A percentile compares a stretch with the other conserved stretches of the same genome.
Evolutionary conservation across 306 rosid genomes (phyloP).

Genomic region (Rosa rugosa): DNA sequence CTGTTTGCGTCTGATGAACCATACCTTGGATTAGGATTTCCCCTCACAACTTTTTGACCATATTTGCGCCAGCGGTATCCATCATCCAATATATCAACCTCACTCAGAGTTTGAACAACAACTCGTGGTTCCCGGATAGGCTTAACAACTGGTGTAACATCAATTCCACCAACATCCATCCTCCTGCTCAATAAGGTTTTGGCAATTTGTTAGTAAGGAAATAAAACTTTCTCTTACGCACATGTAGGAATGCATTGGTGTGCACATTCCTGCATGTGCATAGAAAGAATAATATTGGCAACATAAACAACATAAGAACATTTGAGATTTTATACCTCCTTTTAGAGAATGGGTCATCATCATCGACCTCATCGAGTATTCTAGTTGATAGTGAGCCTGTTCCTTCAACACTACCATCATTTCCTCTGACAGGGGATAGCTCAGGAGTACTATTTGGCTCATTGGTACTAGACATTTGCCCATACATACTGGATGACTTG

Average conservation of each 20-base stretch:
- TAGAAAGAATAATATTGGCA: neutral
- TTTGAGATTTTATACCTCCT: constrained; percentile 60
- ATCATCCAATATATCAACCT: constrained; percentile 97
- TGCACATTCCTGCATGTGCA: neutral
- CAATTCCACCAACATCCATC: constrained; percentile 71
- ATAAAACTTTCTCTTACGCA: neutral
- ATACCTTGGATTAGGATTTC: constrained; percentile 98
- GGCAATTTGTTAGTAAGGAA: constrained; percentile 25
- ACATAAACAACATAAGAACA: constrained; percentile 10
- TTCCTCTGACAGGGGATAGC: constrained; percentile 45
- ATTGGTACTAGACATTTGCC: constrained; percentile 49
- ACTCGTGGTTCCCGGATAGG: constrained; percentile 98
- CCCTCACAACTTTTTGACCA: constrained; percentile 98
- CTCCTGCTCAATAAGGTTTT: constrained; percentile 51
- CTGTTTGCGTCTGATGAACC: constrained; percentile 22
- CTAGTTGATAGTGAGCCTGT: constrained; percentile 48
- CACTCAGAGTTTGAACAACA: constrained; percentile 95
- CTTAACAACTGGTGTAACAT: constrained; percentile 73
- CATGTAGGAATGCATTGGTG: neutral
- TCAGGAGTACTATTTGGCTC: constrained; percentile 68
- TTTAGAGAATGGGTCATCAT: constrained; percentile 80
- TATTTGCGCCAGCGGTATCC: constrained; percentile 99
- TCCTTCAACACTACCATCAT: constrained; percentile 61
- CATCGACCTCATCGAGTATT: constrained; percentile 67
- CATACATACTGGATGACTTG: constrained; percentile 53